These are phyloP conservation scores for Euphorbia peplus DNA, from an alignment of 345 rosid species.

Conservation along the genomic window DNA sequence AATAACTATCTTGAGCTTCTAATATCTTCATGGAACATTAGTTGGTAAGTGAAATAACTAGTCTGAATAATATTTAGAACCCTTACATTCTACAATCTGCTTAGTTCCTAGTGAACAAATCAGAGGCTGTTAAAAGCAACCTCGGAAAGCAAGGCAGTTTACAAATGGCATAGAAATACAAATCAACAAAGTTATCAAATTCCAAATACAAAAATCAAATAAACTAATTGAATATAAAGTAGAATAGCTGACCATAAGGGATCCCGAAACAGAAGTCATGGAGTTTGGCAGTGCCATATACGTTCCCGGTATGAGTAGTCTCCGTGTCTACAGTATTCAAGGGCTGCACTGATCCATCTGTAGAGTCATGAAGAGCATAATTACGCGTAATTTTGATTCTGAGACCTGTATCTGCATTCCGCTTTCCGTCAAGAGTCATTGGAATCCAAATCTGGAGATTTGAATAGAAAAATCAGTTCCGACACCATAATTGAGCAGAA, in stretches of 20 bases:
- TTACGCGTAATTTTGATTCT: constrained; percentile 32
- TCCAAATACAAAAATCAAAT: background rate
- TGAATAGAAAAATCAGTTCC: background rate
- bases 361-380: constrained; percentile 44
- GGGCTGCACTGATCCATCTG: constrained; percentile 33
- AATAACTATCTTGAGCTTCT: background rate
- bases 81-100: background rate
- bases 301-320: constrained; percentile 29
- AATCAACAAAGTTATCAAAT: background rate
- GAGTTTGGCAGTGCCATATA: constrained; percentile 59
- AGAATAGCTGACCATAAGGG: constrained; percentile 73
- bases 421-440: constrained; percentile 48
- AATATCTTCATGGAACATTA: background rate
- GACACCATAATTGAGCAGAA: background rate
- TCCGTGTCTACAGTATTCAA: constrained; percentile 28
- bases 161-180: background rate
- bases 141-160: background rate
- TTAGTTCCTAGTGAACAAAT: background rate
- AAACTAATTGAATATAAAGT: background rate
- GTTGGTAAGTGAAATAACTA: background rate
- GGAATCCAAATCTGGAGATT: constrained; percentile 42
- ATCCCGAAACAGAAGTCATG: constrained; percentile 96
- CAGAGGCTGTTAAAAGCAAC: background rate
- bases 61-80: background rate
- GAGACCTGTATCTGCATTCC: constrained; percentile 21